phyloP scores from a whole-genome alignment of 2,329 filamentous ascomycete species.

The Fusarium albidum region DNA sequence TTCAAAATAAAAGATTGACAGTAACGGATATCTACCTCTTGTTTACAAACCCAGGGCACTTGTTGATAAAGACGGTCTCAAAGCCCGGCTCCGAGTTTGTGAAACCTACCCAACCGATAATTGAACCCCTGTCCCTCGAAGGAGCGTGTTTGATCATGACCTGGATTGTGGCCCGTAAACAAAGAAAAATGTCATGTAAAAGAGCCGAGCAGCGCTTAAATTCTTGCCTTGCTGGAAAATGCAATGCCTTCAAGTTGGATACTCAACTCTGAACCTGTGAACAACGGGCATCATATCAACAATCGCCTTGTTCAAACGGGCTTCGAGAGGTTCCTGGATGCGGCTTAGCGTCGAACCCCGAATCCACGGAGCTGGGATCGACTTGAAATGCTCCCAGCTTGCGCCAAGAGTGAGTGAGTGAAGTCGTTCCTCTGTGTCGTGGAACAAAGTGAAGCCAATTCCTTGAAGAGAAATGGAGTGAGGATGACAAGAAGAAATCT shows the following conservation, averaged over 20 bases:
- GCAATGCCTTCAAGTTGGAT: no score
- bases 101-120: slow-evolving; percentile 1
- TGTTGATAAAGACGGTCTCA: background rate
- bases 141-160: slow-evolving; percentile 18
- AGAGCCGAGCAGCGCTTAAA: no score
- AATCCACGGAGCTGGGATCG: slow-evolving; percentile 17
- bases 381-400: slow-evolving; percentile 20
- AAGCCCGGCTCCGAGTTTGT: slow-evolving; percentile 11
- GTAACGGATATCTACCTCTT: no score
- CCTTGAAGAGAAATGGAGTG: no score
- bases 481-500: no score
- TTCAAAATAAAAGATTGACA: no score
- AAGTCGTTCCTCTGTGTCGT: background rate
- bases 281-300: no score
- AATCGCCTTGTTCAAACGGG: background rate
- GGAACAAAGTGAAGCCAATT: background rate
- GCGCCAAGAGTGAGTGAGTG: background rate
- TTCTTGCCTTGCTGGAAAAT: no score
- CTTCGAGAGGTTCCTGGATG: background rate
- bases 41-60: no score
- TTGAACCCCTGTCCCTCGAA: slow-evolving; percentile 10
- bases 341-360: slow-evolving; percentile 7
- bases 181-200: no score
- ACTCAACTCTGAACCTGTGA: no score
- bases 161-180: background rate